These are phyloP conservation scores for Trichoderma aggressivum DNA, from an alignment of 2,329 filamentous ascomycete species.

Conservation along the genomic window DNA sequence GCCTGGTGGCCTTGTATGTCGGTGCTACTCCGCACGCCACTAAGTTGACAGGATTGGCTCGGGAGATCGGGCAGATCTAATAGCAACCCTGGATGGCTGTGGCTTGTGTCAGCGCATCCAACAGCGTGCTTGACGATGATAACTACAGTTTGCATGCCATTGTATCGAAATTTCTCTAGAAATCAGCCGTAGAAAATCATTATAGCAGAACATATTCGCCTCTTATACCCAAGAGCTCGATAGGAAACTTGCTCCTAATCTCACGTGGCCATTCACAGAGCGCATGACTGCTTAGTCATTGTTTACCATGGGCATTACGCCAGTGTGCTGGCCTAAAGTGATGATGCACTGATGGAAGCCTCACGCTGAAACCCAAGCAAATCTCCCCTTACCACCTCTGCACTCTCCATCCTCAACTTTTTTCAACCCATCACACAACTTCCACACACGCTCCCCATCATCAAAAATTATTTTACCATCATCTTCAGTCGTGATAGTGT, in stretches of 20 bases:
- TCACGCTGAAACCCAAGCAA: not conserved
- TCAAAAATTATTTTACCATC: not conserved
- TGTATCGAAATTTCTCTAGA: not conserved
- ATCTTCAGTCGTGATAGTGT: not conserved
- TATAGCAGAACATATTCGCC: not conserved
- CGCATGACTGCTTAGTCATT: constrained; percentile 14
- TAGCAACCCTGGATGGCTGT: constrained; percentile 1
- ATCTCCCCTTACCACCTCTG: not conserved
- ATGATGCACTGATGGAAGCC: constrained; percentile 15
- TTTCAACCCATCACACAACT: not conserved
- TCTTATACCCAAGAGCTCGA: not conserved
- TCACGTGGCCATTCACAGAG: constrained; percentile 11
- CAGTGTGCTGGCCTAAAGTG: constrained; percentile 12
- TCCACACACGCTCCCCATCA: not conserved
- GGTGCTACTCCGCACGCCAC: constrained; percentile 8
- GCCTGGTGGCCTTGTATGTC: not conserved
- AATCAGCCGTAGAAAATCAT: not conserved
- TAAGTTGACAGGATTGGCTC: constrained; percentile 6
- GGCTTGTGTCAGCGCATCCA: constrained; percentile 10
- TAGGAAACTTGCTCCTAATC: not conserved
- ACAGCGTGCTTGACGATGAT: not conserved
- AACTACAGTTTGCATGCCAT: not conserved
- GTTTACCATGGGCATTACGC: constrained; percentile 9
- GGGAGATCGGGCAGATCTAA: constrained; percentile 14
- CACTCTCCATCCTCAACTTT: not conserved